Percentiles rank a stretch among this genome's conserved stretches.
Evolutionary conservation across 2,329 filamentous ascomycete genomes (phyloP).

Genomic region (Colletotrichum sansevieriae): DNA sequence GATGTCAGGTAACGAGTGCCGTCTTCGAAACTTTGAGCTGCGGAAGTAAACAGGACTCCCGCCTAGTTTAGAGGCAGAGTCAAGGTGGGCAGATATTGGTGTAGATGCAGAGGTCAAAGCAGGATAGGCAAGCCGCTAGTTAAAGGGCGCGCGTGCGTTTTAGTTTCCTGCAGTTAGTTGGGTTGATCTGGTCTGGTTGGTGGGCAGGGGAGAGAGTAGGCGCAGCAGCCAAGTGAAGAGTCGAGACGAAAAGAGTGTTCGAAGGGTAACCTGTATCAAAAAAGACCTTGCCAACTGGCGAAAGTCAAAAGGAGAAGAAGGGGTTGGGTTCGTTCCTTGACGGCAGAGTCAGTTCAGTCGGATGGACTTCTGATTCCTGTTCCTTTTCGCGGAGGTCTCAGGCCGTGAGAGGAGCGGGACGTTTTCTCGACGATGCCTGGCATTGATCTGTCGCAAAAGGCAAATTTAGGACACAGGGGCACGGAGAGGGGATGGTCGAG

Average conservation of each 20-base stretch:
- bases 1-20: conserved; percentile 27
- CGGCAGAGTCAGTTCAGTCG: conserved; percentile 1
- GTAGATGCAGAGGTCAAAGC: conserved; percentile 15
- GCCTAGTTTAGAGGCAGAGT: conserved; percentile 28
- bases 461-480: conserved; percentile 24
- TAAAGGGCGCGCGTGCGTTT: conserved; percentile 29
- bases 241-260: conserved; percentile 35
- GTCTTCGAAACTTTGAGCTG: conserved; percentile 26
- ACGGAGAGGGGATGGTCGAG: conserved; percentile 12
- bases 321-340: conserved; percentile 5
- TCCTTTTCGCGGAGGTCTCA: conserved; percentile 20
- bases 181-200: conserved; percentile 24
- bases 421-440: conserved; percentile 28
- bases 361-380: conserved; percentile 1
- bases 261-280: conserved; percentile 12
- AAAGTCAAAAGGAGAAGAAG: background rate
- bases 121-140: conserved; percentile 27
- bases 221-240: conserved; percentile 33
- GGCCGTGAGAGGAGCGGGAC: conserved; percentile 14
- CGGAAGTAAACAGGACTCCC: conserved; percentile 11
- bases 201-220: conserved; percentile 31
- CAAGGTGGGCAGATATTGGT: background rate
- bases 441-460: conserved; percentile 30
- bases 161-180: conserved; percentile 30
- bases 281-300: background rate